These are phyloP conservation scores for Colletotrichum karsti DNA, from an alignment of 2,329 filamentous ascomycete species.

Conservation along the genomic window DNA sequence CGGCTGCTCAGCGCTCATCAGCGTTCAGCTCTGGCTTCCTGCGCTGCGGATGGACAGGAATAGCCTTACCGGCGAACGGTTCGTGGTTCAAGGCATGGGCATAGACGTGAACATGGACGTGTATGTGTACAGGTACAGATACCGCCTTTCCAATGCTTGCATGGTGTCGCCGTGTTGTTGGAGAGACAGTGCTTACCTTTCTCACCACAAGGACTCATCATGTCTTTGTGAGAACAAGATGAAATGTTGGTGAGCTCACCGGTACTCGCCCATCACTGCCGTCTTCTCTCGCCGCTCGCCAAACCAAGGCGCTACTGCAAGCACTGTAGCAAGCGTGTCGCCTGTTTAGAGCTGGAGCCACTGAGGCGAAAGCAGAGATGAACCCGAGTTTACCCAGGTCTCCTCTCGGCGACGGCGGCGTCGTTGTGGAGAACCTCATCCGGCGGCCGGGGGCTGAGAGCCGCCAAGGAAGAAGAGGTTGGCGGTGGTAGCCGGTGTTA, in stretches of 20 bases:
- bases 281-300: neutral
- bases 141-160: neutral
- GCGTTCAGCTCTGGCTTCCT: slow-evolving; percentile 8
- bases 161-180: neutral
- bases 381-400: slow-evolving; percentile 5
- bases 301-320: slow-evolving; percentile 18
- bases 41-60: neutral
- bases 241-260: neutral
- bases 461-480: neutral
- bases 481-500: neutral
- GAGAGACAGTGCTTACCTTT: neutral
- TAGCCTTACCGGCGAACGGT: neutral
- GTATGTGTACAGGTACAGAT: neutral
- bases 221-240: neutral
- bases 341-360: neutral
- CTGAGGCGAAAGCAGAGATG: slow-evolving; percentile 2
- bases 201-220: neutral
- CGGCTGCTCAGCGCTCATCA: neutral
- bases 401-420: slow-evolving; percentile 3
- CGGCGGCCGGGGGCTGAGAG: neutral
- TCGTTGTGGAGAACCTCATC: neutral
- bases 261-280: slow-evolving; percentile 1
- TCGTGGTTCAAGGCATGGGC: neutral
- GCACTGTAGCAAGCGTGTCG: slow-evolving; percentile 16
- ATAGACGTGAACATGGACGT: too few species aligned